Evolutionary conservation across 257 asterid species (phyloP).

Genomic region (Salvia splendens): DNA sequence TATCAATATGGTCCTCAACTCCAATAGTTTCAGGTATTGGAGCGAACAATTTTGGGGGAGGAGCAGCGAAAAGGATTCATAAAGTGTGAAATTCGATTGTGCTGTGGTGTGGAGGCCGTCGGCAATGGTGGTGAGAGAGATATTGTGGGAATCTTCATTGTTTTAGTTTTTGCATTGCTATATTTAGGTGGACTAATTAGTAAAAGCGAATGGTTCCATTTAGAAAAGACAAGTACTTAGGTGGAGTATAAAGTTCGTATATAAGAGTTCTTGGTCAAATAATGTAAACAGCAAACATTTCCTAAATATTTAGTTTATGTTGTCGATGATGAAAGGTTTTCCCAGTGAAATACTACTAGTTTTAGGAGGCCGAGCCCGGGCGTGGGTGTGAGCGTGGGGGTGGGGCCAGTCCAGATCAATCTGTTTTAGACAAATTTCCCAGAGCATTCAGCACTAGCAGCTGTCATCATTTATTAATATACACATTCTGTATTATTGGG

Average conservation of each 20-base stretch:
- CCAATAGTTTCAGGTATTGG: too few relatives aligned
- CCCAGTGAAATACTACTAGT: not conserved
- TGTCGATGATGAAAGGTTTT: not conserved
- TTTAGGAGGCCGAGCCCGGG: not conserved
- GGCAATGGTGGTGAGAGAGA: too few relatives aligned
- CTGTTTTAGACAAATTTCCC: slow-evolving; percentile 5
- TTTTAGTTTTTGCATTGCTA: too few relatives aligned
- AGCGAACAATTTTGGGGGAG: too few relatives aligned
- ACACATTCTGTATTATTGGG: not conserved
- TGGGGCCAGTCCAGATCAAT: slow-evolving; percentile 9
- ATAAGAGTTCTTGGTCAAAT: not conserved
- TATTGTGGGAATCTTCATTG: too few relatives aligned
- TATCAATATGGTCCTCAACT: too few relatives aligned
- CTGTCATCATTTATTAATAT: not conserved
- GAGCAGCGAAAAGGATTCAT: too few relatives aligned
- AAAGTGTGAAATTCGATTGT: too few relatives aligned
- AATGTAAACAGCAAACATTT: not conserved
- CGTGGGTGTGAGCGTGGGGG: slow-evolving; percentile 1
- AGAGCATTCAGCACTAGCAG: slow-evolving; percentile 18
- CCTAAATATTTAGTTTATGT: not conserved
- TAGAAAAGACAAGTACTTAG: not conserved
- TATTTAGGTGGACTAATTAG: too few relatives aligned
- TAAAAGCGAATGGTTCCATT: too few relatives aligned
- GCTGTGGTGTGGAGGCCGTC: too few relatives aligned
- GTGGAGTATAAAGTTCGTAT: not conserved